A percentile compares a stretch with the other conserved stretches of the same genome.
Evolutionary conservation across 768 basidiomycete species (phyloP).

Genomic region (Termitomyces sp.): DNA sequence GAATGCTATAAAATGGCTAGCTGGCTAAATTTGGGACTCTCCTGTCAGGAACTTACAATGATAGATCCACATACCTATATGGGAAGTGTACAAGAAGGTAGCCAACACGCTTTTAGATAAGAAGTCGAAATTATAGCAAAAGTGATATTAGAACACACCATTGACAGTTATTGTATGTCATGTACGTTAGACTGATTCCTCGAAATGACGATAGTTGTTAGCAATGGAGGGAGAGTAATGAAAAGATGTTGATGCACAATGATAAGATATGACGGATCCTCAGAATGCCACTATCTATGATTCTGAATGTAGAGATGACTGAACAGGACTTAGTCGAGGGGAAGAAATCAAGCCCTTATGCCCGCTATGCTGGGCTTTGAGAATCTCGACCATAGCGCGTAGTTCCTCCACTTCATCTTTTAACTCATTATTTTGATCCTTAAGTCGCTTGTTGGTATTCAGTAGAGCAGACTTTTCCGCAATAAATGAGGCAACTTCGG

Average conservation of each 20-base stretch:
- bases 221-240: not conserved
- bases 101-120: too few relatives aligned
- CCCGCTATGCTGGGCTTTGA: slow-evolving; percentile 54
- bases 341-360: not conserved
- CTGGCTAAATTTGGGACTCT: not conserved
- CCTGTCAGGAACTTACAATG: too few relatives aligned
- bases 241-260: not conserved
- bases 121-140: not conserved
- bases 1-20: not conserved
- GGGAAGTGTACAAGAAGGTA: too few relatives aligned
- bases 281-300: not conserved
- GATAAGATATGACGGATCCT: not conserved
- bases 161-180: not conserved
- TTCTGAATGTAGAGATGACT: not conserved
- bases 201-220: not conserved
- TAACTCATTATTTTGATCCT: slow-evolving; percentile 49
- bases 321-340: not conserved
- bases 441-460: slow-evolving; percentile 47
- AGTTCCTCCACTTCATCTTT: slow-evolving; percentile 52
- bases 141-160: not conserved
- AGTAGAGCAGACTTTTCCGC: slow-evolving; percentile 40
- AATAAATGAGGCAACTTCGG: slow-evolving; percentile 40
- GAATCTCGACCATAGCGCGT: slow-evolving; percentile 62
- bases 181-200: not conserved
- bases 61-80: too few relatives aligned